Evolutionary conservation across 148 eudicot genomes (phyloP), one percentile per base, ranked within the genome.

Genomic region (Amaranthus hypochondriacus): DNA sequence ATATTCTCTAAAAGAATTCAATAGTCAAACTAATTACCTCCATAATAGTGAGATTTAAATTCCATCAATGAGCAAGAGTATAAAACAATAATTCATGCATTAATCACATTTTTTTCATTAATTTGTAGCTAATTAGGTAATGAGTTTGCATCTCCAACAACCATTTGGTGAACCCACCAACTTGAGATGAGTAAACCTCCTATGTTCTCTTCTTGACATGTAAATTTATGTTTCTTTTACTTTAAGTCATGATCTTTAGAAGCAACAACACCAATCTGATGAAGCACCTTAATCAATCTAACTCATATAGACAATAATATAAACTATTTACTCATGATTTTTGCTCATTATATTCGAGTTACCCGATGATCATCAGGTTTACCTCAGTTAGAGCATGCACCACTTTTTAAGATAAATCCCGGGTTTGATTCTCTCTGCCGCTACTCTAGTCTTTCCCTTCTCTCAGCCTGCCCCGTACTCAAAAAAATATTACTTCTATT

Each of bases 141-240:
- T 81, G 76, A 68, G 85, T 81, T 57, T 83, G 81, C 85, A 85
- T 87, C 92, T 78, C 83, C 75, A 93, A 87, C 98, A 70, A 87
- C 90, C 78, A 85, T 85, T 85, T 87, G 98, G 96, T 90, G 88
- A 76, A 79, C 76, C 76, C 69, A 85, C 73, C 84, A 83, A 78
- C 82, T 72, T 5, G 18, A 66, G 10, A 48, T 66, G 42, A 42
- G 53, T 73, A 55, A 48, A 68, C 73, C 52, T 73, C 76, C 46
- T 51, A 15, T 48, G 7, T 73, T 58, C 3, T 28, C 71, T 67
- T 48, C 64, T 44, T 18, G 18, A 18, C 18, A 18, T 18, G 18
- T 18, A 18, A 18, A 18, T 18, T 18, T 54, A 2, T 72, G 51
- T 87, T 87, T 75, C 96, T 93, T 90, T 73, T 57, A 81, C 82